Evolutionary conservation across 2,329 filamentous ascomycete species (phyloP), one percentile per base, ranked within the genome.

Genomic region (Cladosporium sp.): DNA sequence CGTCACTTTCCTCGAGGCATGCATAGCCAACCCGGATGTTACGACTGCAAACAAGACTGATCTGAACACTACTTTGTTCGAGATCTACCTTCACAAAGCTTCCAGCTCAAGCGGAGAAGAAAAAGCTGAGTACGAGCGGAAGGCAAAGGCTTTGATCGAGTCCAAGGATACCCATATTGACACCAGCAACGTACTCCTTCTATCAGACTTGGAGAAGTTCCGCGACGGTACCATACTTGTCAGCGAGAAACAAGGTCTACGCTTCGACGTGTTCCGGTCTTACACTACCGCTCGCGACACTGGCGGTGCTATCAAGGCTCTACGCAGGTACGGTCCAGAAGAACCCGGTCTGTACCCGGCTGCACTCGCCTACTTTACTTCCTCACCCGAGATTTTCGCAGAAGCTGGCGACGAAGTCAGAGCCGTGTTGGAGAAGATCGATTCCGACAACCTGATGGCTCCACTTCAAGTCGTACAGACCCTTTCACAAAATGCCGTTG

Each of bases 381-480:
- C 92, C 0, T 90, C 90, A 58, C 82, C 89, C 0, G 80, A 85
- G 25, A 86, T 96, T 11, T 83, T 99, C 0, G 84, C 90, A 51
- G 93, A 97, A 73, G 92, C 91, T 0, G 92, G 92, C 0, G 79
- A 91, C 51, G 93, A 97, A 75, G 81, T 99, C 9, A 84, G 91
- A 58, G 80, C 78, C 0, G 88, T 99, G 1, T 81, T 99, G 11
- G 83, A 85, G 64, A 92, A 90, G 68, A 97, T 99, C 65, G 90
- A 97, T 70, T 83, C 88, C 62, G 92, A 96, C 67, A 88, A 90
- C 0, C 83, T 99, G 38, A 94, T 99, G 90, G 93, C 94, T 0
- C 94, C 94, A 0, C 79, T 99, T 3, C 94, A 99, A 72, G 94
- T 99, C 34, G 94, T 99, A 15, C 93, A 99, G 74, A 94, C 92